phyloP scores from a whole-genome alignment of 768 basidiomycete species.

The Leucosporidium creatinivorum region DNA sequence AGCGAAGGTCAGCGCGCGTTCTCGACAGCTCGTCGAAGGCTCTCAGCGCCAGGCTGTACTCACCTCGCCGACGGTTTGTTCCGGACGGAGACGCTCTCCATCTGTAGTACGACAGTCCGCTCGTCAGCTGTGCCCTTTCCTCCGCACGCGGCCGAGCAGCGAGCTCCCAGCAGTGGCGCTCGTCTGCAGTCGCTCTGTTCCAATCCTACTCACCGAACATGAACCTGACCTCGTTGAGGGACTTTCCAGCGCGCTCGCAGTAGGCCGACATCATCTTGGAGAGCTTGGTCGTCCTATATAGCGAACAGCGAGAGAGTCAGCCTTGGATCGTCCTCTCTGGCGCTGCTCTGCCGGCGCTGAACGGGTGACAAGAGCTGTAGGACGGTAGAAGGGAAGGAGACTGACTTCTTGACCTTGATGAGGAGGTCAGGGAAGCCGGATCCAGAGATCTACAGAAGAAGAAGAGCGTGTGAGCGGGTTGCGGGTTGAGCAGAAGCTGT shows the following conservation, averaged over 20 bases:
- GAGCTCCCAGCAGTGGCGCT: too few relatives aligned
- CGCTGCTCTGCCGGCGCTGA: neutral
- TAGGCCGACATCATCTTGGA: constrained; percentile 34
- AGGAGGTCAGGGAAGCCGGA: constrained; percentile 33
- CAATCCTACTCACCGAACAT: constrained; percentile 23
- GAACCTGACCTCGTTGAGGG: constrained; percentile 26
- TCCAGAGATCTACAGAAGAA: constrained; percentile 19
- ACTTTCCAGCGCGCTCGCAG: constrained; percentile 32
- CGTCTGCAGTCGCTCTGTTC: too few relatives aligned
- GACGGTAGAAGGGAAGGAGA: neutral
- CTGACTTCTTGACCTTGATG: constrained; percentile 33
- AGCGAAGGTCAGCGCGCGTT: neutral
- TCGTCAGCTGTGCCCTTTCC: too few relatives aligned
- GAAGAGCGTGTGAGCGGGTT: neutral
- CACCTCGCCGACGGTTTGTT: neutral
- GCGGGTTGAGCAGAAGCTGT: neutral
- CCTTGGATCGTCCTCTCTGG: neutral
- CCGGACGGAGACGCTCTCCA: neutral
- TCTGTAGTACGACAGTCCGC: neutral
- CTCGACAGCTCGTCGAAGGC: too few relatives aligned
- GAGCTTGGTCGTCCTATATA: constrained; percentile 28
- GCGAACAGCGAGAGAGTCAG: too few relatives aligned
- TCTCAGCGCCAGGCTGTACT: too few relatives aligned
- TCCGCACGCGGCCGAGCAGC: too few relatives aligned
- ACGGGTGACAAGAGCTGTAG: neutral